phyloP scores from a whole-genome alignment of 257 asterid genomes.

The Solanum ossicruentum region DNA sequence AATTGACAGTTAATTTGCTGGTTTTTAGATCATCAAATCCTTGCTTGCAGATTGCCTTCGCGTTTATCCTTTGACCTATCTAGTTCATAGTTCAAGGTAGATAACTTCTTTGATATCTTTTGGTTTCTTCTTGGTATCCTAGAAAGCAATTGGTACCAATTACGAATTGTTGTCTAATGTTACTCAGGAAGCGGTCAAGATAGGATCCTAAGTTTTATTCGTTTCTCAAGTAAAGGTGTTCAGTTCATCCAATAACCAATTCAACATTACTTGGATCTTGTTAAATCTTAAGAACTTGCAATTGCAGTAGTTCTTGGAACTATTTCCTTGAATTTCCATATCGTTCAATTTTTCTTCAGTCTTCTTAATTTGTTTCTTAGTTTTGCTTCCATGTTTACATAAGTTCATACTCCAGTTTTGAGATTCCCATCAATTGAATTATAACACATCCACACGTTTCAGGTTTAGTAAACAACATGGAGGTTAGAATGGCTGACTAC shows the following conservation, averaged over 20 bases:
- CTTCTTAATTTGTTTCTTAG: neutral
- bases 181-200: neutral
- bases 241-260: neutral
- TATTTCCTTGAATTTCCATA: neutral
- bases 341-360: neutral
- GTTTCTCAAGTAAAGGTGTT: neutral
- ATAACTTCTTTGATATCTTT: neutral
- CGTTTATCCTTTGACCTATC: neutral
- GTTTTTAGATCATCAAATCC: neutral
- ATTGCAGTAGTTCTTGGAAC: neutral
- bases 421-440: neutral
- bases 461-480: neutral
- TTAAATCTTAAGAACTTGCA: neutral
- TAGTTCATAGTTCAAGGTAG: neutral
- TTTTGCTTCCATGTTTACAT: neutral
- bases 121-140: neutral
- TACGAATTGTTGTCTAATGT: neutral
- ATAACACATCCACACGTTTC: neutral
- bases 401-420: neutral
- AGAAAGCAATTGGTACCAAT: neutral
- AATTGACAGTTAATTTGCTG: neutral
- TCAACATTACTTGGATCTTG: neutral
- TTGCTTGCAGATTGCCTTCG: neutral
- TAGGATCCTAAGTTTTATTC: neutral
- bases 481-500: neutral